phyloP scores from a whole-genome alignment of 352 stramenopile genomes.

The Aphanomyces euteiches region DNA sequence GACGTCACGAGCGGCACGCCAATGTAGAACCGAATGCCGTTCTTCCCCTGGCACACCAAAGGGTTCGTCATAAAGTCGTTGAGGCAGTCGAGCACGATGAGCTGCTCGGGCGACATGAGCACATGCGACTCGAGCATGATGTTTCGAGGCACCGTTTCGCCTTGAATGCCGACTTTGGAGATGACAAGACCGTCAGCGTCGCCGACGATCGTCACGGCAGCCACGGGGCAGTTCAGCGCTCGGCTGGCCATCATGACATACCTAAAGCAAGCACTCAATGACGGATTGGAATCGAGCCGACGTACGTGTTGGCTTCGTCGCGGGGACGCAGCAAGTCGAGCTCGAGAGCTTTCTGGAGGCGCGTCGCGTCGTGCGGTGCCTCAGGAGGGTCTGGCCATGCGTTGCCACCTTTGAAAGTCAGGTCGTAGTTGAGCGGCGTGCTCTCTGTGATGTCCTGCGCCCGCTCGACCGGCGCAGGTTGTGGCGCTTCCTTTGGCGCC shows the following conservation, averaged over 20 bases:
- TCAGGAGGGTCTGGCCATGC: constrained; percentile 68
- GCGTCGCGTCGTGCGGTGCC: constrained; percentile 48
- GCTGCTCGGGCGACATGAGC: constrained; percentile 67
- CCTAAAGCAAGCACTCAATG: not conserved
- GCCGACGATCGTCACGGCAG: constrained; percentile 62
- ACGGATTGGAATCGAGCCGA: not conserved
- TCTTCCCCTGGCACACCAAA: constrained; percentile 45
- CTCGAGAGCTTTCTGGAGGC: constrained; percentile 53
- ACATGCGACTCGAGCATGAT: constrained; percentile 67
- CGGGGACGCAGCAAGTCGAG: constrained; percentile 76
- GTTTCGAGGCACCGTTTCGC: constrained; percentile 72
- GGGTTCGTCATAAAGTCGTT: constrained; percentile 78
- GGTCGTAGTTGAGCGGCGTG: constrained; percentile 56
- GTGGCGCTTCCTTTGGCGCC: not conserved
- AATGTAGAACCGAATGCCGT: constrained; percentile 79
- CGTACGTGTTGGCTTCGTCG: constrained; percentile 57
- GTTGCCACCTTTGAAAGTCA: constrained; percentile 69
- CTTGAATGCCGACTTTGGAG: constrained; percentile 63
- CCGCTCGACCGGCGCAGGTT: not conserved
- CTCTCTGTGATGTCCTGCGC: constrained; percentile 39
- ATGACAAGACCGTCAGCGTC: constrained; percentile 73
- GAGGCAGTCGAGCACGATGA: constrained; percentile 65
- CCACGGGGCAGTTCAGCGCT: constrained; percentile 65
- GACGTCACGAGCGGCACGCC: constrained; percentile 63
- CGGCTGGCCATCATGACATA: constrained; percentile 56